These are phyloP conservation scores for Thelephora aurantiotincta DNA, from an alignment of 768 basidiomycete species.

Conservation along the genomic window DNA sequence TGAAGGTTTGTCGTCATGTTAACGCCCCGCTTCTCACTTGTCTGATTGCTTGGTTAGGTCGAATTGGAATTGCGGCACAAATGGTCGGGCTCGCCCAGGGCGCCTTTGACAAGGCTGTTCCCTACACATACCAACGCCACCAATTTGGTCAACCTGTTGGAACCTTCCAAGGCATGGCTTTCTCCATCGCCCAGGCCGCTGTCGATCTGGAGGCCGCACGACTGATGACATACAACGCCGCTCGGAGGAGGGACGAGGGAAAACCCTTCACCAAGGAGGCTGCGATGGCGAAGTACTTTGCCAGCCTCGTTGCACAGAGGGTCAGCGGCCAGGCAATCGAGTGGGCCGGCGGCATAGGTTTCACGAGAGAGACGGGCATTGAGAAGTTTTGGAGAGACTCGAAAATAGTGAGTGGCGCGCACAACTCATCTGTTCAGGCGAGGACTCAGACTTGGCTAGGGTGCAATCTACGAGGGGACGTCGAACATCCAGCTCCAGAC, in stretches of 20 bases:
- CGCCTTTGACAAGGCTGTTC: slow-evolving; percentile 90
- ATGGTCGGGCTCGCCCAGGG: slow-evolving; percentile 98
- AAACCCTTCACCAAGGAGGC: slow-evolving; percentile 81
- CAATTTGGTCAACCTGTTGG: slow-evolving; percentile 94
- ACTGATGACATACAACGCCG: slow-evolving; percentile 91
- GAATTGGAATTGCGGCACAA: slow-evolving; percentile 96
- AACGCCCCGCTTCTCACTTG: not conserved
- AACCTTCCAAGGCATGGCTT: slow-evolving; percentile 91
- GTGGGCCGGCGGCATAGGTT: slow-evolving; percentile 90
- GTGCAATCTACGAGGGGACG: slow-evolving; percentile 88
- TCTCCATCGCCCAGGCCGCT: slow-evolving; percentile 86
- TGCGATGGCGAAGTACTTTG: slow-evolving; percentile 95
- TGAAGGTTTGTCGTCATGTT: slow-evolving; percentile 40
- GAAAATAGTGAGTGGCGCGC: slow-evolving; percentile 63
- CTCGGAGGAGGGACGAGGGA: slow-evolving; percentile 87
- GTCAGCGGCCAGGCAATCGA: slow-evolving; percentile 88
- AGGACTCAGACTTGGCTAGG: slow-evolving; percentile 26
- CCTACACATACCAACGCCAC: slow-evolving; percentile 84
- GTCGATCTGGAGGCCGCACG: slow-evolving; percentile 84
- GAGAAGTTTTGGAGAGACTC: slow-evolving; percentile 97
- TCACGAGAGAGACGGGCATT: slow-evolving; percentile 86
- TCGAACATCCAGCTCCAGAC: slow-evolving; percentile 98
- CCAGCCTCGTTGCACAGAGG: slow-evolving; percentile 77
- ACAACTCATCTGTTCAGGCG: too few species aligned
- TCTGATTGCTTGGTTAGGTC: slow-evolving; percentile 26